Evolutionary conservation across 768 basidiomycete species (phyloP).

Genomic region (Panaeolus papilionaceus): DNA sequence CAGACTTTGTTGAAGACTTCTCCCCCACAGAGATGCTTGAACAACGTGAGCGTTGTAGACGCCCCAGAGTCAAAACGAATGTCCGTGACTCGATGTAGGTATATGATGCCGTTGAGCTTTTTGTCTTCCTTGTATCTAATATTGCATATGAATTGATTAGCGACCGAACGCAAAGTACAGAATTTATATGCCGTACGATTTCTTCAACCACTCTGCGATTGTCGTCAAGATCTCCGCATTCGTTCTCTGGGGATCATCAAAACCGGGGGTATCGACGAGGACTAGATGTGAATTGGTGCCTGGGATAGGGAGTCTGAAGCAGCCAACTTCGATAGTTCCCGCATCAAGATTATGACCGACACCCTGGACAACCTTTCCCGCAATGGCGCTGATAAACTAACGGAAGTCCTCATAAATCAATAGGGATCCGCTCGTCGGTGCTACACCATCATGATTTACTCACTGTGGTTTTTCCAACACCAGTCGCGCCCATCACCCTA

Average conservation of each 20-base stretch:
- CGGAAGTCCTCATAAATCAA: neutral
- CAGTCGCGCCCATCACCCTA: constrained; percentile 7
- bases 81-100: neutral
- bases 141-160: neutral
- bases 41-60: neutral
- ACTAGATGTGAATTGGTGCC: neutral
- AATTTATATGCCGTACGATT: neutral
- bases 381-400: neutral
- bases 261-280: neutral
- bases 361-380: neutral
- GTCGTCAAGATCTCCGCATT: neutral
- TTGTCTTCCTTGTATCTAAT: neutral
- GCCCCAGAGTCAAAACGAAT: neutral
- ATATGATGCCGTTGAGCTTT: neutral
- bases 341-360: neutral
- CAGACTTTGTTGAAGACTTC: neutral
- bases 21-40: neutral
- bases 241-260: neutral
- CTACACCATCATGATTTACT: neutral
- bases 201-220: neutral
- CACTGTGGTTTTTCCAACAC: neutral
- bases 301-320: neutral
- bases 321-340: neutral
- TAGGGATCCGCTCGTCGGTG: too few species aligned
- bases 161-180: too few species aligned